Percentiles rank a stretch among this genome's conserved stretches.
These are phyloP conservation scores for Aspergillus novoparasiticus DNA, from an alignment of 2,329 filamentous ascomycete genomes.

Conservation along the genomic window DNA sequence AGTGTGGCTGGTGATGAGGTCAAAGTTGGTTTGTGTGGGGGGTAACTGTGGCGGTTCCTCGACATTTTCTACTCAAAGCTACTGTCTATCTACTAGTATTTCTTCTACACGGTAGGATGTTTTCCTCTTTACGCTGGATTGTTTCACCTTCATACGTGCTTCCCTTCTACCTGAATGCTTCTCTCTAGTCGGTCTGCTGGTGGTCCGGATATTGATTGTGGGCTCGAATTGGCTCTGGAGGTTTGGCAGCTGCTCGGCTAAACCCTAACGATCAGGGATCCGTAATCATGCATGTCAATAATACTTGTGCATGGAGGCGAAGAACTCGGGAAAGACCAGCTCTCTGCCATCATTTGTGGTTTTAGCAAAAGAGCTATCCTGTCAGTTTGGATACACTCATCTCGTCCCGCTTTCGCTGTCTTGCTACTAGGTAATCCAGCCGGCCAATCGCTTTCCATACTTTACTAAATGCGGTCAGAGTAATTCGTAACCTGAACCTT, in stretches of 20 bases:
- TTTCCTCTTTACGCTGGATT: background rate
- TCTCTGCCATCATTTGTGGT: too few species aligned
- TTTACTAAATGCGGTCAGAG: too few species aligned
- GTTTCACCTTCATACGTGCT: background rate
- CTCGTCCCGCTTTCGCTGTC: too few species aligned
- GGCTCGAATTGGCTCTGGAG: conserved; percentile 17
- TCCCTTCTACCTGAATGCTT: background rate
- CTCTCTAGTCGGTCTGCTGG: background rate
- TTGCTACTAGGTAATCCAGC: too few species aligned
- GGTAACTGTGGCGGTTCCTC: background rate
- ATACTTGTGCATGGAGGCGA: too few species aligned
- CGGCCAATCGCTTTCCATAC: too few species aligned
- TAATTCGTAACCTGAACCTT: background rate
- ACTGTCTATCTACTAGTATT: background rate
- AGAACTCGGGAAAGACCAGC: too few species aligned
- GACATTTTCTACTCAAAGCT: background rate
- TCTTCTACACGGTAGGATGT: background rate
- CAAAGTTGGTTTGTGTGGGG: conserved; percentile 5
- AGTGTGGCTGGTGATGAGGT: background rate
- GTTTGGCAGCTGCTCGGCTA: conserved; percentile 40
- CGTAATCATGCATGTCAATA: background rate
- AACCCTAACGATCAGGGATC: conserved; percentile 34
- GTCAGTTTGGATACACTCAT: too few species aligned
- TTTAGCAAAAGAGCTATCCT: too few species aligned
- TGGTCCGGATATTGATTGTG: conserved; percentile 1